These are phyloP conservation scores for Auricularia sp. DNA, from an alignment of 768 basidiomycete genomes.

Conservation along the genomic window DNA sequence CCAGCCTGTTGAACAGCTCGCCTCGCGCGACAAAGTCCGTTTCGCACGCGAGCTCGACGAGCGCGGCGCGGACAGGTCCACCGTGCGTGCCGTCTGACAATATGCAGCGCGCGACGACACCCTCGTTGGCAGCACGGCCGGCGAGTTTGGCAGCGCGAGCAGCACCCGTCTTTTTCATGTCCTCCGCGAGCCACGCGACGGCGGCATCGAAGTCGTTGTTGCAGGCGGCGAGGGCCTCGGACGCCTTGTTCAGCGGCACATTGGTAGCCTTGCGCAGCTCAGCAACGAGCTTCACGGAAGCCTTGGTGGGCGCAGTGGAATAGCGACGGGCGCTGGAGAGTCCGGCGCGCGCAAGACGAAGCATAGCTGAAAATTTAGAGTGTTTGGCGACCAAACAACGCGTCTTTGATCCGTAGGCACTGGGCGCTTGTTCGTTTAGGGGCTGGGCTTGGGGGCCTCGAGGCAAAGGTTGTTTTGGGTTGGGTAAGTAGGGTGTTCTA, in stretches of 20 bases:
- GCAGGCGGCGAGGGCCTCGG: conserved; percentile 69
- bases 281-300: conserved; percentile 69
- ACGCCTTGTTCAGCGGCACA: conserved; percentile 80
- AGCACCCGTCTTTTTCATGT: conserved; percentile 59
- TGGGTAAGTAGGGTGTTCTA: no score
- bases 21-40: conserved; percentile 93
- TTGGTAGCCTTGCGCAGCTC: conserved; percentile 74
- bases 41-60: conserved; percentile 92
- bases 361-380: background rate
- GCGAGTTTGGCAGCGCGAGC: conserved; percentile 78
- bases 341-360: background rate
- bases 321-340: conserved; percentile 30
- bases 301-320: conserved; percentile 45
- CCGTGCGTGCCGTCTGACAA: conserved; percentile 52
- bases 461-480: no score
- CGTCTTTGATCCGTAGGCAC: no score
- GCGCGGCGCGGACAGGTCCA: conserved; percentile 60
- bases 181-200: conserved; percentile 70
- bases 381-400: background rate
- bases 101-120: conserved; percentile 67
- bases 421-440: no score
- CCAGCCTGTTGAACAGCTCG: conserved; percentile 67
- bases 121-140: conserved; percentile 64
- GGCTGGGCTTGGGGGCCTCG: no score
- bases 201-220: conserved; percentile 68